Evolutionary conservation across 2,329 filamentous ascomycete genomes (phyloP).

Genomic region (Pseudogymnoascus sp.): DNA sequence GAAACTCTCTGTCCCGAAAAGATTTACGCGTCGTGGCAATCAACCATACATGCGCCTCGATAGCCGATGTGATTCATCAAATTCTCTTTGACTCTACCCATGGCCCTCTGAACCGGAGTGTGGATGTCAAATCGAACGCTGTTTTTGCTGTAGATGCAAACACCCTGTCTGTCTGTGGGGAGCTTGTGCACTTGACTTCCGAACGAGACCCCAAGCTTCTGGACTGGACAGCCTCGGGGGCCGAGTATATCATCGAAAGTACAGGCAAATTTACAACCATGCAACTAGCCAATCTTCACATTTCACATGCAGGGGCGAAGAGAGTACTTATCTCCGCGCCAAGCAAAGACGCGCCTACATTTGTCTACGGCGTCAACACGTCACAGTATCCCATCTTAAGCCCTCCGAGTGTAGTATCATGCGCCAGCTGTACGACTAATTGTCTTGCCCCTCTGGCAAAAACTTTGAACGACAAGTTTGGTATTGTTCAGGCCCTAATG

Average conservation of each 20-base stretch:
- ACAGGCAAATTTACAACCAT: conserved; percentile 14
- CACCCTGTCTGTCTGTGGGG: conserved; percentile 10
- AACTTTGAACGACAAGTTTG: conserved; percentile 26
- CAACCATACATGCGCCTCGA: conserved; percentile 13
- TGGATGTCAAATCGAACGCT: not conserved
- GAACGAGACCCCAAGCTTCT: conserved; percentile 11
- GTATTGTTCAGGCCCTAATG: conserved; percentile 27
- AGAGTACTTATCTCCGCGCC: conserved; percentile 13
- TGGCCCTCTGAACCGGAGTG: conserved; percentile 8
- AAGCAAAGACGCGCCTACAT: conserved; percentile 18
- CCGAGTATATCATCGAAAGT: conserved; percentile 13
- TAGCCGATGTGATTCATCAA: conserved; percentile 13
- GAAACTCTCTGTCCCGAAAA: conserved; percentile 11
- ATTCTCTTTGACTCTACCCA: conserved; percentile 14
- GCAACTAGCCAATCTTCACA: not conserved
- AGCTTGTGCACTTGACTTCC: conserved; percentile 10
- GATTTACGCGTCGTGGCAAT: conserved; percentile 12
- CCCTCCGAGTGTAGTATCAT: conserved; percentile 21
- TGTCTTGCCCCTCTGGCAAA: conserved; percentile 28
- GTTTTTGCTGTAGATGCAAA: conserved; percentile 12
- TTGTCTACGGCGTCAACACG: conserved; percentile 28
- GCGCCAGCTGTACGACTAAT: conserved; percentile 30
- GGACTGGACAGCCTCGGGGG: conserved; percentile 10
- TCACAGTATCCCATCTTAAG: conserved; percentile 19
- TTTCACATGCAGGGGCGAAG: conserved; percentile 10